Conservation (phyloP, 2,329 filamentous ascomycete genomes). For the Waltergamsia citrina region DNA sequence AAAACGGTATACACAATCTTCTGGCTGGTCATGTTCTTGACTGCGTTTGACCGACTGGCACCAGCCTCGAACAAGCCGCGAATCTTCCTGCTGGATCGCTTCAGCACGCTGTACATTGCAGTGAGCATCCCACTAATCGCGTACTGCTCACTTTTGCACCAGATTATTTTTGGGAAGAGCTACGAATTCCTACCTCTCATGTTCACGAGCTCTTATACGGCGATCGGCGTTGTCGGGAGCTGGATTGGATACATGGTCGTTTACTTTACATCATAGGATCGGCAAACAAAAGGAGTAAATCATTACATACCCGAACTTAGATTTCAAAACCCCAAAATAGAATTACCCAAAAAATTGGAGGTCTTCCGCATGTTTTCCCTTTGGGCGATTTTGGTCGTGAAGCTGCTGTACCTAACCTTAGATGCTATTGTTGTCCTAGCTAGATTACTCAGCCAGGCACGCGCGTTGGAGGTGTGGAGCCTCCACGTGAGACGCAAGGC, state of each 20-base stretch:
- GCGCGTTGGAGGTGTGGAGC: slow-evolving; percentile 11
- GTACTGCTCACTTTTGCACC: slow-evolving; percentile 81
- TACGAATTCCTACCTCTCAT: slow-evolving; percentile 92
- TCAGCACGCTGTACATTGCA: slow-evolving; percentile 81
- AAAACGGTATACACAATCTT: slow-evolving; percentile 89
- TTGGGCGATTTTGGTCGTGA: slow-evolving; percentile 1
- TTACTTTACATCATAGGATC: slow-evolving; percentile 53
- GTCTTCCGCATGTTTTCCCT: too few relatives aligned
- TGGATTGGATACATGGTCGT: slow-evolving; percentile 93
- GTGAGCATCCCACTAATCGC: slow-evolving; percentile 80
- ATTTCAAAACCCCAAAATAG: too few relatives aligned
- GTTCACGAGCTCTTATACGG: slow-evolving; percentile 93
- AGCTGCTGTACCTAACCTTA: too few relatives aligned
- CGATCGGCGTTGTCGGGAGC: slow-evolving; percentile 88
- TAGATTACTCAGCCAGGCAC: slow-evolving; percentile 14
- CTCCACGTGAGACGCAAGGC: slow-evolving; percentile 20
- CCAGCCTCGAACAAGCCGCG: slow-evolving; percentile 72
- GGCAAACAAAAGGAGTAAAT: slow-evolving; percentile 5
- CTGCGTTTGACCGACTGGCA: slow-evolving; percentile 78
- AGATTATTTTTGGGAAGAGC: slow-evolving; percentile 68
- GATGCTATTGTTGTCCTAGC: too few relatives aligned
- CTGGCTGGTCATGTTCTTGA: slow-evolving; percentile 81
- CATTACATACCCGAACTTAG: slow-evolving; percentile 2
- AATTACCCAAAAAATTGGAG: too few relatives aligned
- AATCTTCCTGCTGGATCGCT: slow-evolving; percentile 84